These are phyloP conservation scores for Cnidoscolus chayamansa DNA, from an alignment of 441 rosid species.

Conservation along the genomic window DNA sequence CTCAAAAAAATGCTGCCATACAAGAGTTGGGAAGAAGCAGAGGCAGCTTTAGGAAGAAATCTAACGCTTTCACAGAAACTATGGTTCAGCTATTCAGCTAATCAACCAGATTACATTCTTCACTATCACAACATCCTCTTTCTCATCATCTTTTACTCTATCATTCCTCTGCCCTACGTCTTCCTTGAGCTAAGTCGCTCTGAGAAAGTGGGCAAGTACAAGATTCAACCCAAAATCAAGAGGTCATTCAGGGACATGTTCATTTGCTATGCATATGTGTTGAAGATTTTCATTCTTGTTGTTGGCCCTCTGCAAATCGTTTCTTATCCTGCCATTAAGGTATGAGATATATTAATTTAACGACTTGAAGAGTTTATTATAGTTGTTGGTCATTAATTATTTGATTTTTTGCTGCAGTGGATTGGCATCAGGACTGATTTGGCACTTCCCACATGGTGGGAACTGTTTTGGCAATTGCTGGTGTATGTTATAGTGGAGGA, in stretches of 20 bases:
- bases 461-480: constrained; percentile 45
- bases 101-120: constrained; percentile 36
- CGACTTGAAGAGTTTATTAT: too few relatives aligned
- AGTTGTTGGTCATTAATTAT: not conserved
- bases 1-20: constrained; percentile 29
- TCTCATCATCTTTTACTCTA: constrained; percentile 35
- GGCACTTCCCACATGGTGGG: constrained; percentile 57
- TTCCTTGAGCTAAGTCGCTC: constrained; percentile 24
- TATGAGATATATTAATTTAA: not conserved
- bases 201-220: constrained; percentile 18
- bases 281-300: constrained; percentile 26
- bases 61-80: constrained; percentile 31
- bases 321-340: constrained; percentile 31
- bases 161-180: constrained; percentile 34
- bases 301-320: constrained; percentile 30
- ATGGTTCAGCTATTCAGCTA: constrained; percentile 38
- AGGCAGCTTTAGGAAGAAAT: constrained; percentile 30
- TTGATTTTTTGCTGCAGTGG: constrained; percentile 31
- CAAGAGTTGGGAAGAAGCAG: constrained; percentile 27
- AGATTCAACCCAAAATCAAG: constrained; percentile 39
- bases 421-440: constrained; percentile 55
- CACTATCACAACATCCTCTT: constrained; percentile 31
- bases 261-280: constrained; percentile 32
- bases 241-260: constrained; percentile 26
- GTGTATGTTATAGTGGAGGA: constrained; percentile 68